These are phyloP conservation scores for Penicillium olsonii DNA, from an alignment of 2,329 filamentous ascomycete species.

Conservation along the genomic window DNA sequence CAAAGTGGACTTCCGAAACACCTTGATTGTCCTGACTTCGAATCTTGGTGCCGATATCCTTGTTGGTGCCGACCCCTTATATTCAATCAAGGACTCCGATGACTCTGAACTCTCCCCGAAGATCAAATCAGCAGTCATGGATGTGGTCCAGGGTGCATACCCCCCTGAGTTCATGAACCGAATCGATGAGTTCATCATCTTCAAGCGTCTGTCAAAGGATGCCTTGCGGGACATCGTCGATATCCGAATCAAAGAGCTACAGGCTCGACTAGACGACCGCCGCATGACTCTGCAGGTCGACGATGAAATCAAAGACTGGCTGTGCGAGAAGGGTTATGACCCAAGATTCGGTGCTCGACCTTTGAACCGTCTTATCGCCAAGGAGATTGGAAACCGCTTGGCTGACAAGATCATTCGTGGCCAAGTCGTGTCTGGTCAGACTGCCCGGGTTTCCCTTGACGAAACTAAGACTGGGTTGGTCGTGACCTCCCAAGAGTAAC, in stretches of 20 bases:
- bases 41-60: conserved; percentile 93
- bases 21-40: conserved; percentile 92
- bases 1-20: conserved; percentile 95
- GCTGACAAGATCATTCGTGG: conserved; percentile 92
- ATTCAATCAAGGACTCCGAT: conserved; percentile 63
- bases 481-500: conserved; percentile 39
- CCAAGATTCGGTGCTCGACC: conserved; percentile 88
- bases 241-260: conserved; percentile 83
- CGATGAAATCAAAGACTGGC: conserved; percentile 75
- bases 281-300: conserved; percentile 75
- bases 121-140: conserved; percentile 80
- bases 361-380: conserved; percentile 85
- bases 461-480: conserved; percentile 62
- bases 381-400: conserved; percentile 82
- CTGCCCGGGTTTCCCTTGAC: conserved; percentile 68
- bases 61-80: conserved; percentile 69
- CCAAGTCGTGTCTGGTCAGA: conserved; percentile 73
- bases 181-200: conserved; percentile 95
- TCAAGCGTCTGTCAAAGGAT: conserved; percentile 76
- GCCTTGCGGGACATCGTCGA: conserved; percentile 92
- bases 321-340: conserved; percentile 87
- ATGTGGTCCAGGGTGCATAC: conserved; percentile 73
- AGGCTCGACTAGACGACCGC: conserved; percentile 78
- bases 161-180: conserved; percentile 95
- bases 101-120: conserved; percentile 71